Evolutionary conservation across 768 basidiomycete species (phyloP), one percentile per base, ranked within the genome.

Genomic region (Suillus placidus): DNA sequence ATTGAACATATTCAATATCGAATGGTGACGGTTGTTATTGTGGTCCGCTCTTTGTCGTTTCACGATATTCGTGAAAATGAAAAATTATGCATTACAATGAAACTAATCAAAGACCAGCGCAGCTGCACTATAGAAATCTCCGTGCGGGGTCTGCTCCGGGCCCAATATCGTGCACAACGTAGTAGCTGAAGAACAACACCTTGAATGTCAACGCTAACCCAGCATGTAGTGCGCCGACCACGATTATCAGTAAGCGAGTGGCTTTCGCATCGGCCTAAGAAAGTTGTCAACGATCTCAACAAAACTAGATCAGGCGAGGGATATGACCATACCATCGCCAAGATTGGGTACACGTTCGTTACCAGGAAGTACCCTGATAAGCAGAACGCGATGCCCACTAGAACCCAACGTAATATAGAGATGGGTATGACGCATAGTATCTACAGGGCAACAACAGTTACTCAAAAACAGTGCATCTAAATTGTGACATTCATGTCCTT

Each of bases 341-440:
- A 87, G 61, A 97, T 85, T 4, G 97, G 97, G 70, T 97, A 99
- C 55, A 97, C 86, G 71, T 95, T 94, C 30, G 83, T 82, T 16
- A 84, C 82, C 35, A 99, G 83, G 83, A 95, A 99, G 80, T 87
- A 94, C 2, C 95, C 94, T 8, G 97, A 98, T 23, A 94, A 79
- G 1, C 80, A 81, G 69, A 92, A 93, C 0, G 88, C 95, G 54
- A 88, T 56, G 14, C 85, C 85, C 23, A 92, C 88, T 35, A 97
- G 83, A 2, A 83, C 82, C 93, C 94, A 96, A 10, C 96, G 88
- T 9, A 96, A 76, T 34, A 95, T 82, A 3, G 91, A 85, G 6
- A 95, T 83, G 0, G 95, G 94, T 55, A 94, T 90, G 16, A 97
- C 89, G 72, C 93, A 96, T 13, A 97, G 79, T 10, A 96, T 79